These are phyloP conservation scores for Xylaria telfairii DNA, from an alignment of 495 filamentous ascomycete genomes.

Conservation along the genomic window DNA sequence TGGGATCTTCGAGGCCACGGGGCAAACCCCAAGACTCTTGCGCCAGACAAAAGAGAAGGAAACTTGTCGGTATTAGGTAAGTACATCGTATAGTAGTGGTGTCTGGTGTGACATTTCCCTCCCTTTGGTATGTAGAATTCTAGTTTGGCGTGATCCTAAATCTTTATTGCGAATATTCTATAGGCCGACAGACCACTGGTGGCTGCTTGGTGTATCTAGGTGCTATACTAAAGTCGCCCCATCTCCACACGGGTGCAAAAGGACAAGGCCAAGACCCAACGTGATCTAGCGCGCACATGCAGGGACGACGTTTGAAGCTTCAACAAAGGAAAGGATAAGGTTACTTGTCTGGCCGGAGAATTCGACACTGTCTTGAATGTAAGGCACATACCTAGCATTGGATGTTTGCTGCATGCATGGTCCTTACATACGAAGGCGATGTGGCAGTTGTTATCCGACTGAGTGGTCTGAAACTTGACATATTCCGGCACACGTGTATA, in stretches of 20 bases:
- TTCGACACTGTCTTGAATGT: background rate
- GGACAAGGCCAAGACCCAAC: background rate
- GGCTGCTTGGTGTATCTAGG: no score
- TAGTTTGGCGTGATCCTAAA: background rate
- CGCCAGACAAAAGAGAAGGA: background rate
- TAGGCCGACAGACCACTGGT: background rate
- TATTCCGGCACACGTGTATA: slow-evolving; percentile 12
- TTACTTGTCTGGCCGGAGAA: background rate
- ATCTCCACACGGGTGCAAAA: slow-evolving; percentile 2
- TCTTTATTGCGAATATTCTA: background rate
- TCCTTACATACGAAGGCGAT: background rate
- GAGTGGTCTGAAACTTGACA: background rate
- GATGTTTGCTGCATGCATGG: slow-evolving; percentile 10
- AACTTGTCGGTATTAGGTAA: background rate
- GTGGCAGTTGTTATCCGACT: background rate
- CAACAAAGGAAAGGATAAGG: no score
- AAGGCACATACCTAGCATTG: no score
- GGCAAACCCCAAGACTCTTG: background rate
- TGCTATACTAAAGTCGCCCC: background rate
- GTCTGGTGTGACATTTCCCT: background rate
- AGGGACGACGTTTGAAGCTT: background rate
- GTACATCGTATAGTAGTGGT: background rate
- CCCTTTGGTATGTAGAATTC: background rate
- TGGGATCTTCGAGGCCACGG: slow-evolving; percentile 1
- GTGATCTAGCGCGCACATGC: background rate